Percentiles rank a stretch among this genome's conserved stretches.
phyloP scores from a whole-genome alignment of 2,329 filamentous ascomycete genomes.

The Hymenoscyphus infarciens region DNA sequence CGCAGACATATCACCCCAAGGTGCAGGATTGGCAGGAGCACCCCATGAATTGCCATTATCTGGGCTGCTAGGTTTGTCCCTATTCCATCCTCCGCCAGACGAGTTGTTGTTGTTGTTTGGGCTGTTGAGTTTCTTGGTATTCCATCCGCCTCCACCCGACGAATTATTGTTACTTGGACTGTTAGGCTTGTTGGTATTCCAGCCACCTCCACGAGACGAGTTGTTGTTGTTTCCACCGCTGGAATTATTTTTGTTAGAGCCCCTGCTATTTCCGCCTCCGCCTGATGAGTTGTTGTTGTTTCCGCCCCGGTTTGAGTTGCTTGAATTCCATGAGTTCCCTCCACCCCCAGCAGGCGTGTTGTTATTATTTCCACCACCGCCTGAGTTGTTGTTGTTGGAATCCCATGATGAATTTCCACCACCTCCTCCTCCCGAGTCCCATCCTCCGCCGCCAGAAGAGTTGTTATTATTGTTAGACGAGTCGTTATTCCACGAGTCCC shows the following conservation, averaged over 20 bases:
- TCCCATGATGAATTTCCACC: background rate
- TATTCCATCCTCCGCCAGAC: conserved; percentile 1
- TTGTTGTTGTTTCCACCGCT: conserved; percentile 8
- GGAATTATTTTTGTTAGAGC: conserved; percentile 2
- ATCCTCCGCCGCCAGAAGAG: background rate
- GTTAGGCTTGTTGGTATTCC: background rate
- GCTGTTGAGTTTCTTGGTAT: conserved; percentile 5
- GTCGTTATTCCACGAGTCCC: conserved; percentile 1
- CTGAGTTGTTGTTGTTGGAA: conserved; percentile 6
- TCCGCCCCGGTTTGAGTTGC: conserved; percentile 4
- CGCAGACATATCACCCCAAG: conserved; percentile 20
- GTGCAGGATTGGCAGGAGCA: conserved; percentile 11
- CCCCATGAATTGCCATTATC: conserved; percentile 15
- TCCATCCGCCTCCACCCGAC: background rate
- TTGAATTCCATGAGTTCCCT: conserved; percentile 11
- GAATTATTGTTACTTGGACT: conserved; percentile 4
- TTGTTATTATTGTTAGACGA: conserved; percentile 3
- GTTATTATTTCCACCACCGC: background rate
- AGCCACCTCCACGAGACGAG: background rate
- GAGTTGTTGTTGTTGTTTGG: conserved; percentile 12
- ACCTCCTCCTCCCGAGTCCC: background rate
- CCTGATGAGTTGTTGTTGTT: background rate
- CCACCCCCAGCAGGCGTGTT: background rate
- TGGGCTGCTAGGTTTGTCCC: background rate
- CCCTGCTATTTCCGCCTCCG: background rate